Conservation (phyloP, 352 stramenopile genomes). For the Thraustotheca clavata region DNA sequence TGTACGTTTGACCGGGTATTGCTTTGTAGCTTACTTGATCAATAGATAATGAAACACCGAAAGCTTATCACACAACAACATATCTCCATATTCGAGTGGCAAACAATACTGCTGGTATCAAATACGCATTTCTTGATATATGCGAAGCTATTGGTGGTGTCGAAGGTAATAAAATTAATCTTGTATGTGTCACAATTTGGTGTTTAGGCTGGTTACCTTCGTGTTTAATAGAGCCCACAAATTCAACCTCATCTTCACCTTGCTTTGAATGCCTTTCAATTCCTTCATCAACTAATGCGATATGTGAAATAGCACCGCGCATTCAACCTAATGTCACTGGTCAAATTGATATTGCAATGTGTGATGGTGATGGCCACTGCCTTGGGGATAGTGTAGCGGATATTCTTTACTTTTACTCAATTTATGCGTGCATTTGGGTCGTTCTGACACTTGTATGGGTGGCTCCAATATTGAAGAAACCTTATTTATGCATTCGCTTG, state of each 20-base stretch:
- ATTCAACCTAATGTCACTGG: not conserved
- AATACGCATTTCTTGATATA: not conserved
- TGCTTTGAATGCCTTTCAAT: not conserved
- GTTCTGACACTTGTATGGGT: not conserved
- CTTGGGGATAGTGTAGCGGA: not conserved
- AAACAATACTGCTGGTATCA: not conserved
- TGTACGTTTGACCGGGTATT: not conserved
- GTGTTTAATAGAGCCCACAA: not conserved
- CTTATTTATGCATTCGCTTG: not conserved
- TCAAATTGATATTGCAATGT: not conserved
- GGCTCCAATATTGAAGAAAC: not conserved
- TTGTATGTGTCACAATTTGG: not conserved
- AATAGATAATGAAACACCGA: slow-evolving; percentile 2
- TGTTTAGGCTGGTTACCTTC: not conserved
- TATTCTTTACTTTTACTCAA: not conserved
- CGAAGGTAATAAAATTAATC: not conserved
- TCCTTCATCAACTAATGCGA: not conserved
- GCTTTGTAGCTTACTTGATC: not conserved
- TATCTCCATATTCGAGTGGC: not conserved
- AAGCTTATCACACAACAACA: not conserved
- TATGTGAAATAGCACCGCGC: not conserved
- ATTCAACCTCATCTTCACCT: not conserved
- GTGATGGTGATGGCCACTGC: not conserved
- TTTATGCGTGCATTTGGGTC: not conserved
- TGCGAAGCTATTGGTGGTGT: not conserved